Percentiles rank a stretch among this genome's conserved stretches.
Conservation (phyloP, 345 rosid genomes). For the Arabis hirsuta region DNA sequence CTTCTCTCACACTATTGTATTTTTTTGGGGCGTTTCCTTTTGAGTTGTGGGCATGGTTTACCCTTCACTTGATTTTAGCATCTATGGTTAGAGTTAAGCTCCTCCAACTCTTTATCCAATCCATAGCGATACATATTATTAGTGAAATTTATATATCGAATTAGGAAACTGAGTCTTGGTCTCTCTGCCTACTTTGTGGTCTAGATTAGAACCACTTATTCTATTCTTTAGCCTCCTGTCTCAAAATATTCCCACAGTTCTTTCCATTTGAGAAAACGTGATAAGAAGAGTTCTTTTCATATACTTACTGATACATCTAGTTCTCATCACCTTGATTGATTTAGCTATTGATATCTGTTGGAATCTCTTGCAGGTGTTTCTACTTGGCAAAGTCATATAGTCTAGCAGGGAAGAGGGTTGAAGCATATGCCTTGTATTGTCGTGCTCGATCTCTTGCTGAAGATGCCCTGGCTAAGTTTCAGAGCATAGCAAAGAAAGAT, state of each 20-base stretch:
- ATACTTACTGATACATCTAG: not conserved
- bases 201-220: constrained; percentile 1
- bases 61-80: constrained; percentile 7
- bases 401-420: constrained; percentile 86
- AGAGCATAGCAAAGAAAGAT: constrained; percentile 47
- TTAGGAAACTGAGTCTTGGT: not conserved
- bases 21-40: constrained; percentile 7
- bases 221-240: not conserved
- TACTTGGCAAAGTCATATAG: constrained; percentile 91
- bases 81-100: constrained; percentile 18
- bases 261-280: not conserved
- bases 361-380: constrained; percentile 73
- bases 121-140: not conserved
- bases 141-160: constrained; percentile 1
- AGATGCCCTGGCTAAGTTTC: constrained; percentile 64
- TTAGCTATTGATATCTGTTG: constrained; percentile 21
- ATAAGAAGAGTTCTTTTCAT: not conserved
- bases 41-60: constrained; percentile 6
- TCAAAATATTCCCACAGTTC: not conserved
- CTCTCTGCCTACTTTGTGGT: not conserved
- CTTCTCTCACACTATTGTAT: constrained; percentile 32
- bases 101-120: not conserved
- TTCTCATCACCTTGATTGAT: constrained; percentile 19
- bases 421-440: constrained; percentile 77
- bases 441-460: constrained; percentile 82